Evolutionary conservation across 345 rosid species (phyloP).

Genomic region (Gossypioides kirkii): DNA sequence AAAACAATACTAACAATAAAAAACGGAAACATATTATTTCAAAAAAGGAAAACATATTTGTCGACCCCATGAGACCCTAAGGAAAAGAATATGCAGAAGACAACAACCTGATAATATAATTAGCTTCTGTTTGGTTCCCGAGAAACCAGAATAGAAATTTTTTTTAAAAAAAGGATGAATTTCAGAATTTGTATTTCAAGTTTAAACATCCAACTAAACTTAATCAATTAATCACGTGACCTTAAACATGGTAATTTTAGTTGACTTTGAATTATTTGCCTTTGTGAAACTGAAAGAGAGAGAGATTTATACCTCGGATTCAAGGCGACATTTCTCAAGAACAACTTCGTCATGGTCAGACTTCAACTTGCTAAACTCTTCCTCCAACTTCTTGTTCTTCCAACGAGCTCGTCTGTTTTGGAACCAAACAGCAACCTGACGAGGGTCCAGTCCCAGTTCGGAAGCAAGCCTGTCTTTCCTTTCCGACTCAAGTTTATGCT

Average conservation of each 20-base stretch:
- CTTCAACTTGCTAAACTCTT: conserved; percentile 56
- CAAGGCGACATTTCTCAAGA: conserved; percentile 60
- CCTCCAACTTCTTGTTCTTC: conserved; percentile 90
- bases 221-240: too few relatives aligned
- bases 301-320: conserved; percentile 51
- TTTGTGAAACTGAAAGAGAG: too few relatives aligned
- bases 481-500: conserved; percentile 80
- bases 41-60: too few relatives aligned
- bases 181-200: not conserved
- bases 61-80: too few relatives aligned
- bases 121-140: conserved; percentile 14
- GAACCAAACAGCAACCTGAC: conserved; percentile 98
- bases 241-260: too few relatives aligned
- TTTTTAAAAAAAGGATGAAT: not conserved
- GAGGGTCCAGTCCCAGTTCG: conserved; percentile 85
- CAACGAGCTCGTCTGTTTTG: conserved; percentile 91
- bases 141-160: conserved; percentile 2
- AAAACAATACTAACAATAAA: too few relatives aligned
- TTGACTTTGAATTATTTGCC: too few relatives aligned
- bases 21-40: too few relatives aligned
- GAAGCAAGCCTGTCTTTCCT: conserved; percentile 70
- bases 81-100: too few relatives aligned
- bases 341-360: conserved; percentile 40
- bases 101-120: too few relatives aligned
- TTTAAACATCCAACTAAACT: not conserved